Conservation (phyloP, 192 early-diverging fungal genomes). For the Obelidium mucronatum region DNA sequence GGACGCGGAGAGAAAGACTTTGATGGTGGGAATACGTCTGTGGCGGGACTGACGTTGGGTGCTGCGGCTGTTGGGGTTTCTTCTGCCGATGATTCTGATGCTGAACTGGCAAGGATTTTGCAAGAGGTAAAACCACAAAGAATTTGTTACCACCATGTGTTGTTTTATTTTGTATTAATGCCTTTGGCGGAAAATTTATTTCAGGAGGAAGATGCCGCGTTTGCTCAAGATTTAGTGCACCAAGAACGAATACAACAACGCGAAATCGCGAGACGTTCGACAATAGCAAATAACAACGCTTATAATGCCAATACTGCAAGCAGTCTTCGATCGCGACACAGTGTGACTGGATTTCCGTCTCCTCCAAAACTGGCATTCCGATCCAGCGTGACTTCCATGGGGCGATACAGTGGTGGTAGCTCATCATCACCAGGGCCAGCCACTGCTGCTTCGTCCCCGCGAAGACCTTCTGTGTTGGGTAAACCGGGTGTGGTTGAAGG, state of each 20-base stretch:
- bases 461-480: not conserved
- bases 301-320: too few relatives aligned
- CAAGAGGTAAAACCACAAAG: not conserved
- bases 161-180: too few relatives aligned
- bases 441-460: not conserved
- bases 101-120: constrained; percentile 6
- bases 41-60: too few relatives aligned
- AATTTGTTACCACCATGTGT: too few relatives aligned
- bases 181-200: not conserved
- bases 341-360: not conserved
- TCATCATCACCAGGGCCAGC: too few relatives aligned
- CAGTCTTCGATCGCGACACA: not conserved
- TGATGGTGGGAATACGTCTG: too few relatives aligned
- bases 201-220: constrained; percentile 4
- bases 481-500: not conserved
- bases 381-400: too few relatives aligned
- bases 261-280: not conserved
- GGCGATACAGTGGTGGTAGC: too few relatives aligned
- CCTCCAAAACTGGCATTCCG: not conserved
- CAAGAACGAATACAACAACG: not conserved
- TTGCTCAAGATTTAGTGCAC: not conserved
- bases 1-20: not conserved
- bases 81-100: not conserved
- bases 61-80: not conserved
- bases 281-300: not conserved